Evolutionary conservation across 1,139 yeast species (phyloP), one percentile per base, ranked within the genome.

Genomic region (Yamadazyma membranifaciens): DNA sequence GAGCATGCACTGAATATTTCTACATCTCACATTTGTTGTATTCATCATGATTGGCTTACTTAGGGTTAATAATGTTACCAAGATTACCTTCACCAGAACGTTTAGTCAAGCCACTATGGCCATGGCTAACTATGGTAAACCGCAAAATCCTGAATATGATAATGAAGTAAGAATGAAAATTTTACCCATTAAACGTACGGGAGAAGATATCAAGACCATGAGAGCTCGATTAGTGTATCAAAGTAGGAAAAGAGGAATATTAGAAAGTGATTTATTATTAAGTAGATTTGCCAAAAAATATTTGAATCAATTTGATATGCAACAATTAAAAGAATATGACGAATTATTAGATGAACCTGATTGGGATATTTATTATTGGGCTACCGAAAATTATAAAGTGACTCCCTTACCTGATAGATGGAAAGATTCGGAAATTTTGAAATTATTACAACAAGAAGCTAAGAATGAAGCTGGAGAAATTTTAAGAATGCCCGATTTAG

Each of bases 341-440:
- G 62, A 74, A 49, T 67, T 92, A 44, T 73, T 92, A 58, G 96
- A 94, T 60, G 96, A 91, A 63, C 80, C 92, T 12, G 99, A 92
- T 62, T 94, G 98, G 98, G 98, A 92, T 60, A 91, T 92, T 48
- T 94, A 88, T 63, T 92, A 92, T 67, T 92, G 98, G 98, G 96
- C 95, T 17, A 88, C 97, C 6, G 77, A 78, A 52, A 87, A 87
- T 63, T 86, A 72, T 55, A 81, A 79, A 30, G 80, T 83, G 17
- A 86, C 91, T 39, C 95, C 95, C 12, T 71, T 91, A 49, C 97
- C 98, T 6, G 91, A 86, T 36, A 75, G 76, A 55, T 91, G 96
- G 96, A 73, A 81, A 57, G 59, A 82, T 44, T 79, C 87, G 13
- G 66, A 75, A 54, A 67, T 92, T 35, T 73, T 92, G 70, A 60